These are phyloP conservation scores for Xerocomus potaroensis DNA, from an alignment of 768 basidiomycete genomes.

Conservation along the genomic window DNA sequence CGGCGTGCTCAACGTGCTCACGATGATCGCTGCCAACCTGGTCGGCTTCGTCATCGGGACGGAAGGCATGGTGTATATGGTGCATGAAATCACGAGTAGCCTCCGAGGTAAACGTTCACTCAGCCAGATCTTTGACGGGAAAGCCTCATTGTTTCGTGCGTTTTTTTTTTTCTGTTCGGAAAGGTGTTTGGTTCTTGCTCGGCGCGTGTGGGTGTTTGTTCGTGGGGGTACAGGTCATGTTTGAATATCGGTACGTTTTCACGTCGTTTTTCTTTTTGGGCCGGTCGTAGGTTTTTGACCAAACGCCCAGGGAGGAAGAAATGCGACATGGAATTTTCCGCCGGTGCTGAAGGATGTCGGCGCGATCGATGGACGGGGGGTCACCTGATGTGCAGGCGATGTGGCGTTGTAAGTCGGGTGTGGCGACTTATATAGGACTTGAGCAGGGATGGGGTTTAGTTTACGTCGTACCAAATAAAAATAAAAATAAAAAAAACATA, in stretches of 20 bases:
- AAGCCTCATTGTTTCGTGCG: no score
- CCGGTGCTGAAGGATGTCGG: constrained; percentile 46
- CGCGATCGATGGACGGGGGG: no score
- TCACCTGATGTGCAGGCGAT: no score
- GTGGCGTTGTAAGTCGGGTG: no score
- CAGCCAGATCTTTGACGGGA: not conserved
- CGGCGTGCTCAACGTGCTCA: constrained; percentile 75
- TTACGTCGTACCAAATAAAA: no score
- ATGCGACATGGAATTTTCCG: constrained; percentile 57
- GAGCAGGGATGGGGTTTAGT: no score
- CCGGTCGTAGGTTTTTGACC: no score
- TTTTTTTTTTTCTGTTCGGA: not conserved
- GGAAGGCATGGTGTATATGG: constrained; percentile 72
- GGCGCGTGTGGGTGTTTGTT: constrained; percentile 64
- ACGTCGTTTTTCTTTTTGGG: not conserved
- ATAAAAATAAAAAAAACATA: no score
- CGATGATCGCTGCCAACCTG: constrained; percentile 91
- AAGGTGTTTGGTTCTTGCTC: constrained; percentile 65
- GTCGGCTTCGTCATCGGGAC: constrained; percentile 92
- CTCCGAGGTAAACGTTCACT: constrained; percentile 50
- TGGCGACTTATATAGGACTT: no score
- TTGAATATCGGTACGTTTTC: constrained; percentile 79
- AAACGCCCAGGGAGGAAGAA: constrained; percentile 63
- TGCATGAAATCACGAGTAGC: constrained; percentile 57
- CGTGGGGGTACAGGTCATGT: constrained; percentile 86